Percentiles rank a stretch among this genome's conserved stretches.
phyloP scores from a whole-genome alignment of 2,329 filamentous ascomycete genomes.

The Aureobasidium sp. region DNA sequence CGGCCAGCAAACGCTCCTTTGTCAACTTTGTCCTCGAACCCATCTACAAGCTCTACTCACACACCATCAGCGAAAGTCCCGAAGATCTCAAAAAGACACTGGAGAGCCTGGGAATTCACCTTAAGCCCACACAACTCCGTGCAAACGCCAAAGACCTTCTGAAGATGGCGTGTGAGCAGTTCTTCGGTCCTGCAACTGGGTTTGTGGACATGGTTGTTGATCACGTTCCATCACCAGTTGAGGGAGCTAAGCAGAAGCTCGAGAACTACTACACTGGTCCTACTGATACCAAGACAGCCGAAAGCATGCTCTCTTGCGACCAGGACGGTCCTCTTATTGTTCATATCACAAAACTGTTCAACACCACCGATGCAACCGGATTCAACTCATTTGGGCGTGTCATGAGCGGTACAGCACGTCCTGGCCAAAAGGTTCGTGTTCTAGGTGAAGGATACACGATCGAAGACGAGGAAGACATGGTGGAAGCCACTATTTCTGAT shows the following conservation, averaged over 20 bases:
- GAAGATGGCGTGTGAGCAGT: conserved; percentile 85
- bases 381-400: conserved; percentile 90
- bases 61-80: conserved; percentile 86
- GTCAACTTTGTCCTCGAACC: conserved; percentile 93
- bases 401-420: conserved; percentile 80
- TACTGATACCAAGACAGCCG: conserved; percentile 70
- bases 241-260: conserved; percentile 68
- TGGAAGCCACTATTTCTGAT: conserved; percentile 70
- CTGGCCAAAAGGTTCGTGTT: conserved; percentile 77
- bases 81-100: conserved; percentile 76
- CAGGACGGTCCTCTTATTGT: conserved; percentile 88
- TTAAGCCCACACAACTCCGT: conserved; percentile 91
- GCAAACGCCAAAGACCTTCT: conserved; percentile 83
- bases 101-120: conserved; percentile 67
- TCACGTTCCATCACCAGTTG: conserved; percentile 80
- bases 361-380: conserved; percentile 77
- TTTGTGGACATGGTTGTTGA: conserved; percentile 94
- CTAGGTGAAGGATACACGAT: conserved; percentile 92
- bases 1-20: conserved; percentile 75
- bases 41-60: conserved; percentile 94
- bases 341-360: conserved; percentile 90
- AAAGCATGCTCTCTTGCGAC: conserved; percentile 74
- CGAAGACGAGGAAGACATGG: conserved; percentile 98
- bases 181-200: conserved; percentile 82
- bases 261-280: conserved; percentile 90